Base-by-base conservation (phyloP, 192 early-diverging fungal genomes). In the Coemansia guatemalensis region DNA sequence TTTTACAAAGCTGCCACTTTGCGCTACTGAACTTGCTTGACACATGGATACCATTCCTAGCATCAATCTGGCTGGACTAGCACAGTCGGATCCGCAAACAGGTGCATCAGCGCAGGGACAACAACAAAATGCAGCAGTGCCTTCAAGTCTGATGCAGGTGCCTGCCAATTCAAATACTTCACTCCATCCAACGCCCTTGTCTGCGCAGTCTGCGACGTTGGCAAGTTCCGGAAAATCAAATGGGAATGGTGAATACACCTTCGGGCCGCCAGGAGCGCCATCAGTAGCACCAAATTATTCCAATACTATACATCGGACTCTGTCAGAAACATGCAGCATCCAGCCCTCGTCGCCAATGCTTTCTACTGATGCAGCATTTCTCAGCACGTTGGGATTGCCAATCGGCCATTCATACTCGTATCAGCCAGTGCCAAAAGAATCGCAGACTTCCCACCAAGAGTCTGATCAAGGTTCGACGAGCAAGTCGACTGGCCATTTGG, bases 341-440 rank as follows among this genome's bases (percentile, higher is more conserved):
- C 25, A 21, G 14, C 29, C 52, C 11, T 26, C 17, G 27, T 14
- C 53, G 53, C 53, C 53, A 11, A 30, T 30, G 23, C 27, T 30
- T 21, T 5, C 53, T 18, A 32, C 53, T 5, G 2, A 55, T 20
- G 17, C 8, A 20, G 26, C 26, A 3, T 18, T n/a, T 5, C 11
- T 55, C 17, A 17, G 8, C 2, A 14, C 23, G 53, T 8, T 30
- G 27, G 53, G 53, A 18, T 32, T 58, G 8, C 60, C 71, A 24
- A 30, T 59, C 3, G 48, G 53, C 24, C 64, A 73, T 7, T 55
- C 71, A 27, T 63, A 73, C 50, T 58, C 71, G 24, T 47, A 73
- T 51, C 71, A 67, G 39, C 59, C 65, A 17, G 20, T 50, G 11
- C 54, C 52, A 22, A 59, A 63, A 21, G 25, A 44, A 50, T 60